phyloP scores from a whole-genome alignment of 2,329 filamentous ascomycete species.

The Penicillium sp. region DNA sequence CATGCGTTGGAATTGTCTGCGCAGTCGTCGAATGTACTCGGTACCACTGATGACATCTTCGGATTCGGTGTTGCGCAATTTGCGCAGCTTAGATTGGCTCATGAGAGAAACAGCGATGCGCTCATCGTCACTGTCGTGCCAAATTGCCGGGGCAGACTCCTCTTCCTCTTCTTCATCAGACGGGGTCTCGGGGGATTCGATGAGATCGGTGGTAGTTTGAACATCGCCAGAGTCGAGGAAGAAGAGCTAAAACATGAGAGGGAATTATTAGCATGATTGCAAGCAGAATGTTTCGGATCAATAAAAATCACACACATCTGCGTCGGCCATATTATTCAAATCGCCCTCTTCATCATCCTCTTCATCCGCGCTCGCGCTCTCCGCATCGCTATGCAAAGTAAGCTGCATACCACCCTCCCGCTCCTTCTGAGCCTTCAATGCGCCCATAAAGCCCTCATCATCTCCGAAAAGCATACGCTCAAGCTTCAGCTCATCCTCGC shows the following conservation, averaged over 20 bases:
- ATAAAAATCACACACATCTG: constrained; percentile 60
- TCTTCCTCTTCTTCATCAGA: constrained; percentile 45
- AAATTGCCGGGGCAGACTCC: constrained; percentile 55
- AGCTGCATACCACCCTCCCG: constrained; percentile 49
- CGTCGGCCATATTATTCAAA: constrained; percentile 74
- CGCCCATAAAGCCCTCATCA: constrained; percentile 77
- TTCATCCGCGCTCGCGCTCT: constrained; percentile 38
- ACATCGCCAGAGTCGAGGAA: constrained; percentile 74
- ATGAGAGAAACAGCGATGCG: constrained; percentile 82
- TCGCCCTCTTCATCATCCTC: constrained; percentile 57
- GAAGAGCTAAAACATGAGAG: constrained; percentile 65
- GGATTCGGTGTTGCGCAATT: constrained; percentile 77
- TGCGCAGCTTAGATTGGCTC: constrained; percentile 75
- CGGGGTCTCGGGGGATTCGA: constrained; percentile 45
- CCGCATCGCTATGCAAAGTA: constrained; percentile 39
- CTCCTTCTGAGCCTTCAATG: constrained; percentile 66
- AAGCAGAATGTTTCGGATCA: background rate
- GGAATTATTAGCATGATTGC: background rate
- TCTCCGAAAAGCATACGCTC: constrained; percentile 90
- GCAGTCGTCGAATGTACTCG: constrained; percentile 81
- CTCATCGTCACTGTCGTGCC: constrained; percentile 97
- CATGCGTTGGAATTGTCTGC: constrained; percentile 73
- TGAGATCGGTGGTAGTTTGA: constrained; percentile 41
- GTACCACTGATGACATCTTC: constrained; percentile 87
- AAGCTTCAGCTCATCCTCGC: constrained; percentile 82